Base-by-base conservation (phyloP, 2,329 filamentous ascomycete species). In the Teratosphaeria viscida region DNA sequence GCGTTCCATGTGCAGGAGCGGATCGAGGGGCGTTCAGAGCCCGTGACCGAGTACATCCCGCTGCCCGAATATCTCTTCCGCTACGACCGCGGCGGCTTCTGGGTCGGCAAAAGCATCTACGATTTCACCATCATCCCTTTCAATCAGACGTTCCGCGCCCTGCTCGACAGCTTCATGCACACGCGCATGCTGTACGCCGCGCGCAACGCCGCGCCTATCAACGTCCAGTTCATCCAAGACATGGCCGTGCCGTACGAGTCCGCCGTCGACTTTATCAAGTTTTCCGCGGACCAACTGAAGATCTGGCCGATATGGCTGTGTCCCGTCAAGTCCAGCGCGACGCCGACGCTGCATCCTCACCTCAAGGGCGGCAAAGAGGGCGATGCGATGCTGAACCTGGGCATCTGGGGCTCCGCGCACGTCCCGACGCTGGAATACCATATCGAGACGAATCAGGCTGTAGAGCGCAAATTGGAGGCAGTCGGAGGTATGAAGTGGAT, bases 401-500 rank as follows among this genome's bases (percentile, higher is more conserved):
- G 82, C n/a, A 82, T 95, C 39, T 95, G 90, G 90, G 90, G 89
- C 10, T 88, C 85, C 72, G 88, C 87, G 7, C 84, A 86, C 1
- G 71, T 77, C 2, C 71, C 81, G 55, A 67, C 74, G 57, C 72
- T 74, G 1, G 78, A 79, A n/a, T 2, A 43, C 37, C 92, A 91
- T 67, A 78, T 92, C 2, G 71, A 74, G 43, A 82, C 83, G 65
- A 95, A 95, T 73, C 82, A 86, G 35, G 80, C 79, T 52, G 79
- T 95, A 19, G 90, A 95, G 75, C 75, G 77, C 23, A 86, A 87
- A 68, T 81, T 92, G 3, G 77, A 78, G 55, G 79, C 84, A 63
- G 80, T 94, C 0, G 85, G 85, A 54, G 90, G 90, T 2, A 83
- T 88, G 77, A 95, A 95, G 76, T 94, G 89, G 87, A 77, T 95